Conservation (phyloP, 306 rosid genomes). For the Vigna hirtella region DNA sequence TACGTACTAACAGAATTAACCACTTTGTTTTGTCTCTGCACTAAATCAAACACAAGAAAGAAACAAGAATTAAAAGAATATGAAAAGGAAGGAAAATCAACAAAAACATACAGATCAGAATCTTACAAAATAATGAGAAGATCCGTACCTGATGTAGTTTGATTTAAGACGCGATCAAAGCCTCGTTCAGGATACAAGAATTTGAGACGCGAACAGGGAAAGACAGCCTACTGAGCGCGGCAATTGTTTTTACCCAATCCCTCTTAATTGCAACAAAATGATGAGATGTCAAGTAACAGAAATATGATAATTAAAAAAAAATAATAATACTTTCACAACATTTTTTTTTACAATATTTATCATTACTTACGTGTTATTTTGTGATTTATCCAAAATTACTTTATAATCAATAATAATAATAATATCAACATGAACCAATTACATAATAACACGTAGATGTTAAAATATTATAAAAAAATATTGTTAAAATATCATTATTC, state of each 20-base stretch:
- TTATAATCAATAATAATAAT: no score
- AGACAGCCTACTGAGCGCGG: not conserved
- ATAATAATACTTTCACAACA: no score
- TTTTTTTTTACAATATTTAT: no score
- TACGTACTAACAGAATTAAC: not conserved
- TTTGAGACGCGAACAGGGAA: not conserved
- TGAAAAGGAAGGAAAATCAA: not conserved
- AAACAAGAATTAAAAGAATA: not conserved
- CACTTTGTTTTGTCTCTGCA: not conserved
- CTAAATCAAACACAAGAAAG: not conserved
- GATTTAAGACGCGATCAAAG: not conserved
- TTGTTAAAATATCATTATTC: no score
- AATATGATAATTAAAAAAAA: no score
- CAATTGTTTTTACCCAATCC: not conserved
- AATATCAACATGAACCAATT: no score
- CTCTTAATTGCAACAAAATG: no score
- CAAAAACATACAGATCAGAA: not conserved
- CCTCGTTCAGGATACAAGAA: not conserved
- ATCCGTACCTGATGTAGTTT: not conserved
- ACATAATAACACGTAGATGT: no score
- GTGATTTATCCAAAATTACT: no score
- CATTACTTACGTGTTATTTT: no score
- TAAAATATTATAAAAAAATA: no score
- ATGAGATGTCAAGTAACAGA: no score
- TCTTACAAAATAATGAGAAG: not conserved